Conservation (phyloP, 2,329 filamentous ascomycete genomes). For the Fusarium illudens region DNA sequence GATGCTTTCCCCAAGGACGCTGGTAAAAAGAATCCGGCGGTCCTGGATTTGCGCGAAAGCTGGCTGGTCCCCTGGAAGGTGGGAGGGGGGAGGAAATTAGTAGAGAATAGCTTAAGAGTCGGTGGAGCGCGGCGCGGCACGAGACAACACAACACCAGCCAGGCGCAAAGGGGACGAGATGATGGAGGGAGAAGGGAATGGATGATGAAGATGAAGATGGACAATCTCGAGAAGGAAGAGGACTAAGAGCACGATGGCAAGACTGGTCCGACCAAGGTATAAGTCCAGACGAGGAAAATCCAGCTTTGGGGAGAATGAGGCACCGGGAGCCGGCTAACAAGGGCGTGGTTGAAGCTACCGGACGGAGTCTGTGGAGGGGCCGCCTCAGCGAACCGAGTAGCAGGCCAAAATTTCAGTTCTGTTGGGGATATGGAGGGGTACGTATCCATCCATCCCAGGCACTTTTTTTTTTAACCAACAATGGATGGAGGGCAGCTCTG, state of each 20-base stretch:
- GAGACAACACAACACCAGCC: slow-evolving; percentile 43
- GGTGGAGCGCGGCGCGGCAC: slow-evolving; percentile 40
- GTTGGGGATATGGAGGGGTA: slow-evolving; percentile 52
- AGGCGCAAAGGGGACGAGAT: slow-evolving; percentile 36
- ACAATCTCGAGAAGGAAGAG: slow-evolving; percentile 43
- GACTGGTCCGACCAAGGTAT: slow-evolving; percentile 42
- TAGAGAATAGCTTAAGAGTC: slow-evolving; percentile 37
- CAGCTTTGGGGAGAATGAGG: slow-evolving; percentile 27
- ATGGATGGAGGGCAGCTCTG: slow-evolving; percentile 21
- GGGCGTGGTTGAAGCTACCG: slow-evolving; percentile 38
- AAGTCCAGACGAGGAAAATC: slow-evolving; percentile 43
- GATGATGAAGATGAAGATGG: slow-evolving; percentile 38
- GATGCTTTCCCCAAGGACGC: slow-evolving; percentile 43
- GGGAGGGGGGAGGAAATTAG: slow-evolving; percentile 42
- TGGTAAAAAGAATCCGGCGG: slow-evolving; percentile 36
- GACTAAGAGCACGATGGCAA: slow-evolving; percentile 36
- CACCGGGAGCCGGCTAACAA: slow-evolving; percentile 34
- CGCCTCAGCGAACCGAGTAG: slow-evolving; percentile 40
- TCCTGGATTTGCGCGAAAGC: slow-evolving; percentile 40
- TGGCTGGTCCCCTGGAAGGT: slow-evolving; percentile 42
- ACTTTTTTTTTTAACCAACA: slow-evolving; percentile 30
- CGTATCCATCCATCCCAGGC: slow-evolving; percentile 42
- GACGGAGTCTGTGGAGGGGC: slow-evolving; percentile 39
- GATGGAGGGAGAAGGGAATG: slow-evolving; percentile 32
- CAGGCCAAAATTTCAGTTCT: slow-evolving; percentile 51